Evolutionary conservation across 441 rosid genomes (phyloP), one percentile per base, ranked within the genome.

Genomic region (Brassica balearica): DNA sequence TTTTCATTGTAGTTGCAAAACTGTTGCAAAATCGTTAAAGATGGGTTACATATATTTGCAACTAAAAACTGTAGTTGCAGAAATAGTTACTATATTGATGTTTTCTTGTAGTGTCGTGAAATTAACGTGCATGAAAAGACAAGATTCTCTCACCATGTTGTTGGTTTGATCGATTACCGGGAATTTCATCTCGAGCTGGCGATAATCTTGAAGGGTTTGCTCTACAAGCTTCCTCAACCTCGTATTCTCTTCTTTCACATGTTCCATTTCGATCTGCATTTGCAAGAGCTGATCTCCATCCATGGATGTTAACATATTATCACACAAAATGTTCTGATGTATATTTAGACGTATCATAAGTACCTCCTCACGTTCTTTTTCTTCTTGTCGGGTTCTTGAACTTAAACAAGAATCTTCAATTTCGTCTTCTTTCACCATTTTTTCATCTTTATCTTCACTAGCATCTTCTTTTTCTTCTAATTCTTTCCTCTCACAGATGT

Each of bases 211-310:
- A 87, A 87, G 86, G 11, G 92, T 87, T 77, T 89, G 81, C 77
- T 95, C 97, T 61, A 92, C 89, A 46, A 84, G 88, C 71, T 82
- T 85, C 80, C 89, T 92, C 77, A 95, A 75, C 78, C 77, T 79
- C 65, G 82, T 60, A 78, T 95, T 95, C 82, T 95, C 97, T 83
- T 91, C 93, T 77, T 85, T 91, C 84, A 92, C 88, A 14, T 85
- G 83, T 65, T 79, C 81, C 89, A 95, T 91, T 84, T 95, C 91
- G 84, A 58, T 83, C 46, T 88, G 87, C 60, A 95, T 65, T 82
- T 71, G 87, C 64, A 77, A 84, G 75, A 95, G 65, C 97, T 92
- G 82, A 10, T 17, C 46, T 11, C 73, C 22, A 46, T 59, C 65
- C 67, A 48, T 56, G 8, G 8, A 58, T 27, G 3, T 61, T 76